phyloP scores from a whole-genome alignment of 495 filamentous ascomycete species.

The Penicillium goetzii region DNA sequence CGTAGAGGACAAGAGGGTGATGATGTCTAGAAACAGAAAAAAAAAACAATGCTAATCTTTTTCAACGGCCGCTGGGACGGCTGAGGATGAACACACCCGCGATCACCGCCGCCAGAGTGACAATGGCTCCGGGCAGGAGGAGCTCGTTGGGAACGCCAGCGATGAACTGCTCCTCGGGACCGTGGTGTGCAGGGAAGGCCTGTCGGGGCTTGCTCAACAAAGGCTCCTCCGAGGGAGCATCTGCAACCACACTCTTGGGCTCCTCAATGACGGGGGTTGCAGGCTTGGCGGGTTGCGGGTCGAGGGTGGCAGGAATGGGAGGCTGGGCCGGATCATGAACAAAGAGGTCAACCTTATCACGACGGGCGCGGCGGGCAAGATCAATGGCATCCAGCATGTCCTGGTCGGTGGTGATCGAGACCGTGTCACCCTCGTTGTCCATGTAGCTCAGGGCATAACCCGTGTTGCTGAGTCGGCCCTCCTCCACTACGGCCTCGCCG shows the following conservation, averaged over 20 bases:
- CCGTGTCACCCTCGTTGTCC: constrained; percentile 96
- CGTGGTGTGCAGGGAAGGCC: constrained; percentile 42
- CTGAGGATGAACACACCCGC: constrained; percentile 90
- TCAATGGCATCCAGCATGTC: constrained; percentile 90
- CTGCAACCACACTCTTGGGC: constrained; percentile 58
- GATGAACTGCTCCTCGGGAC: constrained; percentile 75
- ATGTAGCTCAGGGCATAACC: constrained; percentile 96
- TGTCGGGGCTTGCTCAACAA: constrained; percentile 46
- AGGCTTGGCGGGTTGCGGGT: constrained; percentile 65
- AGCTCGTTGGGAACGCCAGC: constrained; percentile 93
- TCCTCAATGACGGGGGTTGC: constrained; percentile 62
- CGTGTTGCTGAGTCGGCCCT: constrained; percentile 75
- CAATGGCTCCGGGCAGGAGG: constrained; percentile 89
- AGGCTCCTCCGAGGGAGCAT: constrained; percentile 59
- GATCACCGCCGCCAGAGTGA: constrained; percentile 92
- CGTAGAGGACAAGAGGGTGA: constrained; percentile 18
- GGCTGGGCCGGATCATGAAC: constrained; percentile 92
- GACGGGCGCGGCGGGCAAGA: constrained; percentile 72
- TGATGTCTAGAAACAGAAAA: constrained; percentile 14
- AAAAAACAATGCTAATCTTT: not conserved
- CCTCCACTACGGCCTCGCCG: constrained; percentile 70
- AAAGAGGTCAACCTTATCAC: constrained; percentile 95
- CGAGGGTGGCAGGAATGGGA: constrained; percentile 66
- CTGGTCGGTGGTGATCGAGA: constrained; percentile 94
- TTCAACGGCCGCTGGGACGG: constrained; percentile 69